Base-by-base conservation (phyloP, 1,284 basidiomycete genomes). In the Gymnopus androsaceus region DNA sequence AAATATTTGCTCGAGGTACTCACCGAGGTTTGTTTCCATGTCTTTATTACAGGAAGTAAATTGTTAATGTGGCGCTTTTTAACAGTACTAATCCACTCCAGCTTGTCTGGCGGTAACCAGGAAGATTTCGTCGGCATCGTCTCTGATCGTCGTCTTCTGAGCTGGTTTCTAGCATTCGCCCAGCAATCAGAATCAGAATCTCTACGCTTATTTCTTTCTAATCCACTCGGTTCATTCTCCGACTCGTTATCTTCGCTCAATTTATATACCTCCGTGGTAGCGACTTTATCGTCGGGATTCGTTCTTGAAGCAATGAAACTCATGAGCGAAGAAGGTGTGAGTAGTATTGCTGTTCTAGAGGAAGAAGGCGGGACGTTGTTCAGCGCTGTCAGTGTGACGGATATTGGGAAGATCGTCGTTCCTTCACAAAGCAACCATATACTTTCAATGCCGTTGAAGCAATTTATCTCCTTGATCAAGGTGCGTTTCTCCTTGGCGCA, bases 241-340 rank as follows among this genome's bases (percentile, higher is more conserved):
- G 72, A 87, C n/a, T 72, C 80, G 3, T 77, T 90, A 14, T 85
- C 88, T 17, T 88, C 85, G 3, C 67, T 90, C 5, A 78, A 83
- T 61, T 73, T 89, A 27, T 81, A 83, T 61, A 64, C 76, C 3
- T 77, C 82, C 1, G 85, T 91, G 15, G 73, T 90, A 9, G 78
- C 84, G 4, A 72, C 82, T 8, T 76, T 76, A 6, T 81, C 85
- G 38, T 76, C 73, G 17, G 79, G 81, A 3, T 76, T 77, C 19
- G 84, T 90, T 17, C 72, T 90, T 31, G 84, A 90, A 67, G 88
- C 88, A 4, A 91, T 91, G 89, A 80, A 75, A 56, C 73, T 87
- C 28, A 90, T 91, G 89, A 89, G 87, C 63, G 86, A 89, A 60
- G 80, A 86, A 65, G 89, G 89, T 19, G 88, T 91, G 34, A 89